phyloP scores from a whole-genome alignment of 495 filamentous ascomycete genomes.

The Margaritispora aquatica region DNA sequence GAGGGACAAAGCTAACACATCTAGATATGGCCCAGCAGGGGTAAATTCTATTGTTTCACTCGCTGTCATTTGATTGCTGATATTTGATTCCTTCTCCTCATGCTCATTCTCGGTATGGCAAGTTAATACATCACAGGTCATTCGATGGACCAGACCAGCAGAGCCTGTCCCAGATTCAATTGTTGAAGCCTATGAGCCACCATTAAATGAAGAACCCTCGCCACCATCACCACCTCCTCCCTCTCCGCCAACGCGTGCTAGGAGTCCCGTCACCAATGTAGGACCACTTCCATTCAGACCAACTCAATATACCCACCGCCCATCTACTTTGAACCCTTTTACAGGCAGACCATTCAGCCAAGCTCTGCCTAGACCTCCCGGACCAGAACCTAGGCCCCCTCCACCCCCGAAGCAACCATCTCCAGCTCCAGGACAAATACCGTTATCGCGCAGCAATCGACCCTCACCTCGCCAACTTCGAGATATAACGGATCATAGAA shows the following conservation, averaged over 20 bases:
- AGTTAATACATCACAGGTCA: background rate
- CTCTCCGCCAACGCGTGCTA: background rate
- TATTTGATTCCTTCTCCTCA: no score
- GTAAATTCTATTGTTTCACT: background rate
- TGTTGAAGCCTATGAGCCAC: background rate
- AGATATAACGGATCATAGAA: no score
- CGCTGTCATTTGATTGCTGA: no score
- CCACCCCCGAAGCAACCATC: no score
- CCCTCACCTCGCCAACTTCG: no score
- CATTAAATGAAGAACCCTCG: background rate
- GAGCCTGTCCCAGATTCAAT: background rate
- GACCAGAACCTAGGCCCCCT: background rate
- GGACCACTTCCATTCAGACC: background rate
- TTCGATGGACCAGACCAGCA: background rate
- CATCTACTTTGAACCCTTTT: background rate
- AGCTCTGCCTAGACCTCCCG: background rate
- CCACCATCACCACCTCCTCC: background rate
- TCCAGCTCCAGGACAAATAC: no score
- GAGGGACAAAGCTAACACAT: background rate
- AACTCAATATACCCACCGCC: background rate
- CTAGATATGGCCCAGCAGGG: background rate
- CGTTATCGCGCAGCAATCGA: no score
- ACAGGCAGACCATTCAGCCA: background rate
- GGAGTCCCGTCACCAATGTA: background rate
- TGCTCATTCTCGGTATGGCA: no score